A percentile compares a stretch with the other conserved stretches of the same genome.
phyloP scores from a whole-genome alignment of 2,329 filamentous ascomycete genomes.

The Pseudogymnoascus sp. region DNA sequence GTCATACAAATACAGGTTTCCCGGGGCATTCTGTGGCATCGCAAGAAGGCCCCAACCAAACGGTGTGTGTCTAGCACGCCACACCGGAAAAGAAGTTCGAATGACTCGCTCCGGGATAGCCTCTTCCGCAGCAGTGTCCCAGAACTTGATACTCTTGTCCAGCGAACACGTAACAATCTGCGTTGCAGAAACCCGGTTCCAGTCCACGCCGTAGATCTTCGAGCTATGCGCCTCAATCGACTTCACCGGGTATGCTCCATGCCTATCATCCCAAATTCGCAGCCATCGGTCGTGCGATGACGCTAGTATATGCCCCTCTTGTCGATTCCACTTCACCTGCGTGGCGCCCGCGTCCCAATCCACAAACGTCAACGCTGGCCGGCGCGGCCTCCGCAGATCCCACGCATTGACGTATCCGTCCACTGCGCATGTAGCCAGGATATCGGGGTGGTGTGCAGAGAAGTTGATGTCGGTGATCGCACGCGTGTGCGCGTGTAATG shows the following conservation, averaged over 20 bases:
- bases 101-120: conserved; percentile 69
- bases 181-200: conserved; percentile 69
- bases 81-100: conserved; percentile 75
- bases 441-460: conserved; percentile 82
- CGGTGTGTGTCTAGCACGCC: conserved; percentile 83
- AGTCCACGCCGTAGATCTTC: conserved; percentile 93
- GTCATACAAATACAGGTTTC: conserved; percentile 78
- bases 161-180: conserved; percentile 80
- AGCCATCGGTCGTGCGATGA: conserved; percentile 84
- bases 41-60: conserved; percentile 80
- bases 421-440: conserved; percentile 82
- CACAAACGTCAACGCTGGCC: conserved; percentile 72
- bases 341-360: conserved; percentile 93
- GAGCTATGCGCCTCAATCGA: conserved; percentile 84
- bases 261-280: conserved; percentile 83
- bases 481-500: conserved; percentile 73
- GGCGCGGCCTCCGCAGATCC: conserved; percentile 69
- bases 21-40: conserved; percentile 86
- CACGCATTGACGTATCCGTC: conserved; percentile 91
- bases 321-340: conserved; percentile 90
- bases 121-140: conserved; percentile 63
- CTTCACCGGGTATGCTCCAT: conserved; percentile 66
- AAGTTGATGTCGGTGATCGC: conserved; percentile 97
- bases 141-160: conserved; percentile 88
- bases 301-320: conserved; percentile 77